Percentiles rank a stretch among this genome's conserved stretches.
These are phyloP conservation scores for Actinomucor elegans DNA, from an alignment of 371 early-diverging fungal genomes.

Conservation along the genomic window DNA sequence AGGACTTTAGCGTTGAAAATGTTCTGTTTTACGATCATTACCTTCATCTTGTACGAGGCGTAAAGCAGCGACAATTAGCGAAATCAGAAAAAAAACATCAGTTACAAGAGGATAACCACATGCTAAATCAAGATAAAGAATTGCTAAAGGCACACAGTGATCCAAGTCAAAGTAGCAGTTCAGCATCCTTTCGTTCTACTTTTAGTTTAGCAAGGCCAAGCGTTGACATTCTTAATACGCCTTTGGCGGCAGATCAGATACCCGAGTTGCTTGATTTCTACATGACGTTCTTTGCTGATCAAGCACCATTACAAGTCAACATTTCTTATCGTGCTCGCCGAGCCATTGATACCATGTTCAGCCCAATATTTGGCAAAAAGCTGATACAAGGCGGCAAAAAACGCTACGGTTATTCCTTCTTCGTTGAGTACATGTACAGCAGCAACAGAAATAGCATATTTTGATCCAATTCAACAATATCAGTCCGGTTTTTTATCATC, in stretches of 20 bases:
- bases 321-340: slow-evolving; percentile 28
- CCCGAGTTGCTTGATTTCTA: slow-evolving; percentile 30
- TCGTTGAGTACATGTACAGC: too few relatives aligned
- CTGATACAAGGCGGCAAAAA: too few relatives aligned
- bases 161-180: too few relatives aligned
- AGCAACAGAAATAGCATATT: background rate
- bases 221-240: background rate
- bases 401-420: too few relatives aligned
- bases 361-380: background rate
- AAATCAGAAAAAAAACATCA: too few relatives aligned
- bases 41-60: background rate
- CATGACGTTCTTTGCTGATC: slow-evolving; percentile 29
- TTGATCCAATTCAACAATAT: background rate
- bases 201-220: too few relatives aligned
- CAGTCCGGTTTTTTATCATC: too few relatives aligned
- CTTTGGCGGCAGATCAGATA: background rate
- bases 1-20: slow-evolving; percentile 45
- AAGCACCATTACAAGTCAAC: slow-evolving; percentile 42
- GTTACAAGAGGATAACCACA: too few relatives aligned
- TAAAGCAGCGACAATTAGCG: too few relatives aligned
- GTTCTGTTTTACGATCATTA: slow-evolving; percentile 38
- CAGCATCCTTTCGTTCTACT: too few relatives aligned
- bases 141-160: too few relatives aligned
- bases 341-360: slow-evolving; percentile 7
- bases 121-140: too few relatives aligned